phyloP scores from a whole-genome alignment of 306 rosid genomes.

The Cicer pinnatifidum region DNA sequence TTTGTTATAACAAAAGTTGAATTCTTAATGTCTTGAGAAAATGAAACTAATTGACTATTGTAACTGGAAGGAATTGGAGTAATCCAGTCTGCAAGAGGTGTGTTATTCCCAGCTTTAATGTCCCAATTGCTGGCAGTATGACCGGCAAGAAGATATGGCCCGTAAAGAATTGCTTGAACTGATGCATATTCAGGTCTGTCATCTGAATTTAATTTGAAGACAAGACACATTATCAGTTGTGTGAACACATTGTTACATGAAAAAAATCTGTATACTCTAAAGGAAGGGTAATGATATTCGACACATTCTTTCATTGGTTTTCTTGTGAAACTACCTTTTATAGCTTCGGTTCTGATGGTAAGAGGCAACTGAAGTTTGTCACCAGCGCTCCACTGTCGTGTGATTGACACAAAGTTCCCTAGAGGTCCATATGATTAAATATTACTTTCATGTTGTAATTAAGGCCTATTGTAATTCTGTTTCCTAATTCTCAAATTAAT shows the following conservation, averaged over 20 bases:
- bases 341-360: constrained; percentile 65
- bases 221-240: constrained; percentile 41
- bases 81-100: constrained; percentile 60
- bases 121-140: constrained; percentile 64
- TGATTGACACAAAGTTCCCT: constrained; percentile 67
- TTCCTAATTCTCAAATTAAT: too few relatives aligned
- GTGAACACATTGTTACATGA: background rate
- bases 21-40: constrained; percentile 51
- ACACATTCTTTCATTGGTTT: background rate
- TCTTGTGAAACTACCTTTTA: constrained; percentile 60
- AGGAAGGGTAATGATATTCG: constrained; percentile 8
- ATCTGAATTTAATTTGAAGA: constrained; percentile 61
- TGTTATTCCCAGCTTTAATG: constrained; percentile 48
- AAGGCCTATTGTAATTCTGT: too few relatives aligned
- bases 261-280: background rate
- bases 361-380: constrained; percentile 78
- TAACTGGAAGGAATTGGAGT: constrained; percentile 66
- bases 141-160: constrained; percentile 78
- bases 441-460: background rate
- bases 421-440: constrained; percentile 33
- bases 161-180: constrained; percentile 76
- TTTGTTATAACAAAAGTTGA: constrained; percentile 57
- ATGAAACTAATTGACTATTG: constrained; percentile 59
- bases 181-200: constrained; percentile 69
- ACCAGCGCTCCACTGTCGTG: constrained; percentile 60